Percentiles rank a stretch among this genome's conserved stretches.
phyloP scores from a whole-genome alignment of 139 green algal genomes.

The Astrephomene gubernaculifera region DNA sequence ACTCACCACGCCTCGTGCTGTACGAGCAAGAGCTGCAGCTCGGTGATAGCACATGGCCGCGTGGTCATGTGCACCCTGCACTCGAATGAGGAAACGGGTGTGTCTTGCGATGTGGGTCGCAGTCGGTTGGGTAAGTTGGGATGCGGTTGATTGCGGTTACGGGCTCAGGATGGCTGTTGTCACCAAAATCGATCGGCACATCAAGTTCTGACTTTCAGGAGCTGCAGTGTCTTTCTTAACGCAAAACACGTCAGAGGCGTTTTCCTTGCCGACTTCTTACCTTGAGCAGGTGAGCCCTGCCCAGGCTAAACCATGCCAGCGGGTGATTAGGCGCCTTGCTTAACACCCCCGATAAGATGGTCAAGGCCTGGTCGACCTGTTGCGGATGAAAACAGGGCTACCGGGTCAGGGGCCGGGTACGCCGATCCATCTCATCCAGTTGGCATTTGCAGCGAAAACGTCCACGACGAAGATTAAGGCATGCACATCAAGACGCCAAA shows the following conservation, averaged over 20 bases:
- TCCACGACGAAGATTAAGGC: neutral
- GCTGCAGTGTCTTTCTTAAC: neutral
- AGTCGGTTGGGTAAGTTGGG: neutral
- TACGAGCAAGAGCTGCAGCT: neutral
- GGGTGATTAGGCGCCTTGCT: conserved; percentile 7
- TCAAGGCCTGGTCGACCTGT: conserved; percentile 35
- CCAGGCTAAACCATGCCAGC: conserved; percentile 36
- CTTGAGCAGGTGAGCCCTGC: conserved; percentile 17
- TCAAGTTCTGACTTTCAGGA: neutral
- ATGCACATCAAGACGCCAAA: neutral
- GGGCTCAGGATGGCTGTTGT: neutral
- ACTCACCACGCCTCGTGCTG: neutral
- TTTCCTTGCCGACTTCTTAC: neutral
- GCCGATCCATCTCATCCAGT: neutral
- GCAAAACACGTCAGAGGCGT: neutral
- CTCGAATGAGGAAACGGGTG: too few species aligned
- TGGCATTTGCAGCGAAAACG: neutral
- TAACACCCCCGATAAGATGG: conserved; percentile 9
- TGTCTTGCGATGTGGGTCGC: too few species aligned
- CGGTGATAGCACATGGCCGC: conserved; percentile 29
- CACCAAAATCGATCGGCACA: too few species aligned
- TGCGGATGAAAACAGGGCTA: neutral
- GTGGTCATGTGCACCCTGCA: neutral
- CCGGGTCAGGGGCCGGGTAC: neutral
- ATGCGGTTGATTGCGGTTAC: neutral